Evolutionary conservation across 257 asterid species (phyloP).

Genomic region (Solanum appendiculatum): DNA sequence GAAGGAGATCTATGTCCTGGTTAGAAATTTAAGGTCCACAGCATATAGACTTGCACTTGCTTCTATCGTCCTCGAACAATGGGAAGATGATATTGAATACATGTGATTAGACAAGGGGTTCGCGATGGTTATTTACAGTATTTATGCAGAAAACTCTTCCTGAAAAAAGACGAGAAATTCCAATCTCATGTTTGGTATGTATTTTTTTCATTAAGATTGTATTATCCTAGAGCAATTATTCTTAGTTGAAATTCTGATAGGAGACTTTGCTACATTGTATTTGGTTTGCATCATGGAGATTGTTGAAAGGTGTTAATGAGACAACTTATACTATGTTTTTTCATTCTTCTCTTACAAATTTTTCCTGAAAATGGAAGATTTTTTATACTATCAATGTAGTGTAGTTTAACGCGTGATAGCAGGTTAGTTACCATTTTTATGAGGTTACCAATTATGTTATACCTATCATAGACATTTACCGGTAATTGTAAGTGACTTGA

Average conservation of each 20-base stretch:
- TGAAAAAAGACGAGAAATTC: not conserved
- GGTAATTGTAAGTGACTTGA: no score
- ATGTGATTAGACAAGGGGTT: conserved; percentile 19
- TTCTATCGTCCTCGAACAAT: conserved; percentile 61
- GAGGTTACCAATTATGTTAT: not conserved
- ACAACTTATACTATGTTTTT: not conserved
- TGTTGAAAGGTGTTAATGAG: not conserved
- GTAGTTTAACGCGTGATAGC: not conserved
- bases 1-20: conserved; percentile 78
- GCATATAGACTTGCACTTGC: conserved; percentile 85
- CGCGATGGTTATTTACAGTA: not conserved
- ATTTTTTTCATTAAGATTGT: not conserved
- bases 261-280: not conserved
- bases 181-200: not conserved
- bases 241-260: not conserved
- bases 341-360: not conserved
- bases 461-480: not conserved
- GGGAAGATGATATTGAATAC: conserved; percentile 48
- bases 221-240: not conserved
- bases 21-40: conserved; percentile 82
- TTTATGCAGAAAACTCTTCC: not conserved
- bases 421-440: not conserved
- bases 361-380: not conserved
- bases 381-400: no score
- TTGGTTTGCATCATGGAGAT: not conserved